Conservation (phyloP, 2,329 filamentous ascomycete species). For the Pseudogymnoascus sp. region DNA sequence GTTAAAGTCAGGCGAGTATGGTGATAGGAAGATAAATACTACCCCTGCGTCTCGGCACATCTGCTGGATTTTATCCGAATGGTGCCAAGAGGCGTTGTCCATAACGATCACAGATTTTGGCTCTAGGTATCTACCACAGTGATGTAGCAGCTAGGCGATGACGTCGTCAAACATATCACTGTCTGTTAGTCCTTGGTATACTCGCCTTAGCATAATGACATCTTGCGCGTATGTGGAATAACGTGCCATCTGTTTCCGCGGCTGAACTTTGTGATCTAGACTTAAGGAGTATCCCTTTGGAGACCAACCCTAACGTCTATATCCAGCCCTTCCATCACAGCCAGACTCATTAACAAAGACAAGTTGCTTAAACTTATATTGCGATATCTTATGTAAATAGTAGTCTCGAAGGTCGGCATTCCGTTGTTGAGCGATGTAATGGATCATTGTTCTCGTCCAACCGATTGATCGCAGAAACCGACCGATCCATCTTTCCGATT, state of each 20-base stretch:
- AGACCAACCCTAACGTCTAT: slow-evolving; percentile 32
- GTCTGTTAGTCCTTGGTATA: slow-evolving; percentile 31
- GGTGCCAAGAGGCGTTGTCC: slow-evolving; percentile 15
- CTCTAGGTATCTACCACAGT: too few relatives aligned
- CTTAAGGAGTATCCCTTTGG: slow-evolving; percentile 20
- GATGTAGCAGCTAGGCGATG: slow-evolving; percentile 27
- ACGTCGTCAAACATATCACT: slow-evolving; percentile 29
- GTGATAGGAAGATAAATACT: slow-evolving; percentile 30
- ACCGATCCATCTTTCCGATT: background rate
- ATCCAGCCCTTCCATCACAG: slow-evolving; percentile 14
- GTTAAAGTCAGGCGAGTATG: slow-evolving; percentile 31
- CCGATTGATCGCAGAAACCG: slow-evolving; percentile 14
- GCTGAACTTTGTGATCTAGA: background rate
- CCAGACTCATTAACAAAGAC: slow-evolving; percentile 12
- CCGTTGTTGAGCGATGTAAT: slow-evolving; percentile 28
- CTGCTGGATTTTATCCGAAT: slow-evolving; percentile 26
- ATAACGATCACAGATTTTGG: too few relatives aligned
- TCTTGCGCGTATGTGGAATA: slow-evolving; percentile 31
- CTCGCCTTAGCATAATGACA: slow-evolving; percentile 26
- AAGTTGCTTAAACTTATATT: slow-evolving; percentile 27
- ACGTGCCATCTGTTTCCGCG: slow-evolving; percentile 14
- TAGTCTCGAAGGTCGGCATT: slow-evolving; percentile 32
- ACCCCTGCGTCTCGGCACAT: slow-evolving; percentile 31
- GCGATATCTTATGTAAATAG: slow-evolving; percentile 32
- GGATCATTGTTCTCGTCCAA: slow-evolving; percentile 31